A percentile compares a stretch with the other conserved stretches of the same genome.
Evolutionary conservation across 1,284 basidiomycete species (phyloP).

Genomic region (Ustilago xerochloae): DNA sequence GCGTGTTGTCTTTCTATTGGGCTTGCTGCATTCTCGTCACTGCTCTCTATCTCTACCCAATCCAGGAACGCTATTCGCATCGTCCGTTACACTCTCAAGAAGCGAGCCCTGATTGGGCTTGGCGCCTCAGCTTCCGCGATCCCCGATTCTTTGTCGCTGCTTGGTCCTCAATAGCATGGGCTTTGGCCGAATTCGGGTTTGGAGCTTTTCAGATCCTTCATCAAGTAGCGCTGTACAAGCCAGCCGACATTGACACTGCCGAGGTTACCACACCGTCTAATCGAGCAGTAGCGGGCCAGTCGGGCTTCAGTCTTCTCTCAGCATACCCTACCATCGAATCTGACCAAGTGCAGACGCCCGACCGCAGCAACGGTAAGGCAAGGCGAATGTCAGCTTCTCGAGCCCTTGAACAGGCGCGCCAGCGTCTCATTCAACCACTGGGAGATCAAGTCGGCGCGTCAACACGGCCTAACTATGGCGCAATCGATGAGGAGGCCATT

Average conservation of each 20-base stretch:
- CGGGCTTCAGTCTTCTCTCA: slow-evolving; percentile 36
- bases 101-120: slow-evolving; percentile 36
- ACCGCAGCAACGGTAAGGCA: slow-evolving; percentile 29
- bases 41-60: slow-evolving; percentile 41
- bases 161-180: slow-evolving; percentile 46
- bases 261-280: background rate
- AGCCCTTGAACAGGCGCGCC: slow-evolving; percentile 41
- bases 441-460: background rate
- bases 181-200: slow-evolving; percentile 37
- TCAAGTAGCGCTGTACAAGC: slow-evolving; percentile 44
- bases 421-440: slow-evolving; percentile 31
- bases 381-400: slow-evolving; percentile 35
- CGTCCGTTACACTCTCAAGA: background rate
- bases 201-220: slow-evolving; percentile 45
- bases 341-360: slow-evolving; percentile 17
- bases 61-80: slow-evolving; percentile 29
- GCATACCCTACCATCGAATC: slow-evolving; percentile 7
- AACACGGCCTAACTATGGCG: slow-evolving; percentile 28
- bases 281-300: slow-evolving; percentile 19
- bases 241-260: slow-evolving; percentile 9
- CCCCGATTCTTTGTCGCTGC: slow-evolving; percentile 46
- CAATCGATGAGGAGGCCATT: slow-evolving; percentile 23
- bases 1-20: slow-evolving; percentile 46
- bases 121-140: slow-evolving; percentile 39
- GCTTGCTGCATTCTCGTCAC: slow-evolving; percentile 47